Percentiles rank a stretch among this genome's conserved stretches.
These are phyloP conservation scores for Flueggea neowawraea DNA, from an alignment of 441 rosid genomes.

Conservation along the genomic window DNA sequence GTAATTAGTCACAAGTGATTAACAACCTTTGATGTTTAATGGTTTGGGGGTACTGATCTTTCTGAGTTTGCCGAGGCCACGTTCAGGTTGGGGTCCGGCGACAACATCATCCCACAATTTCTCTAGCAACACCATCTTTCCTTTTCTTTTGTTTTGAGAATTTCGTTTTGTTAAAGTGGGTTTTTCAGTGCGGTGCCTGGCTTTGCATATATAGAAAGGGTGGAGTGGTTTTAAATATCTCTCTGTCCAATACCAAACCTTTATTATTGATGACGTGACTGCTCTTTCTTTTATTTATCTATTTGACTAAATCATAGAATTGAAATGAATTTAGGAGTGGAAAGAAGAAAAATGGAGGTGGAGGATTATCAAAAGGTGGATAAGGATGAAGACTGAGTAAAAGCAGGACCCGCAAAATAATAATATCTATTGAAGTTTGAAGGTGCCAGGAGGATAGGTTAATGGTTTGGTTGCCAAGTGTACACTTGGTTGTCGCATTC, in stretches of 20 bases:
- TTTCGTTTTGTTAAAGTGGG: neutral
- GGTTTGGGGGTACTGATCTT: conserved; percentile 55
- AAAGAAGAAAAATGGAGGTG: conserved; percentile 15
- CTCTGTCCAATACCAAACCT: too few relatives aligned
- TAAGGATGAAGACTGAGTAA: conserved; percentile 39
- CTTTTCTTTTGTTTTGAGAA: neutral
- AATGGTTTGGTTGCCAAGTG: conserved; percentile 25
- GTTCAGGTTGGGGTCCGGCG: conserved; percentile 92
- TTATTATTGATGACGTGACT: too few relatives aligned
- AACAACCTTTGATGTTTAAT: conserved; percentile 38
- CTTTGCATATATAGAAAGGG: conserved; percentile 17
- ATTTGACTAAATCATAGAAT: too few relatives aligned
- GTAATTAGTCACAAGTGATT: neutral
- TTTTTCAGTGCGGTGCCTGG: neutral
- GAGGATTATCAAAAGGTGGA: conserved; percentile 16
- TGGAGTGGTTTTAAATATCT: neutral
- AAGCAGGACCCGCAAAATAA: conserved; percentile 34
- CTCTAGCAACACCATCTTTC: conserved; percentile 59
- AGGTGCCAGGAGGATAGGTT: conserved; percentile 2
- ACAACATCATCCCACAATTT: conserved; percentile 86
- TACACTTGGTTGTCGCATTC: neutral
- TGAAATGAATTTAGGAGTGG: conserved; percentile 1
- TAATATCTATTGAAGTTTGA: conserved; percentile 17
- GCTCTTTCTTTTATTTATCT: too few relatives aligned
- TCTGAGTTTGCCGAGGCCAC: conserved; percentile 76